Conservation (phyloP, 2,329 filamentous ascomycete species). For the Hortaea werneckii region DNA sequence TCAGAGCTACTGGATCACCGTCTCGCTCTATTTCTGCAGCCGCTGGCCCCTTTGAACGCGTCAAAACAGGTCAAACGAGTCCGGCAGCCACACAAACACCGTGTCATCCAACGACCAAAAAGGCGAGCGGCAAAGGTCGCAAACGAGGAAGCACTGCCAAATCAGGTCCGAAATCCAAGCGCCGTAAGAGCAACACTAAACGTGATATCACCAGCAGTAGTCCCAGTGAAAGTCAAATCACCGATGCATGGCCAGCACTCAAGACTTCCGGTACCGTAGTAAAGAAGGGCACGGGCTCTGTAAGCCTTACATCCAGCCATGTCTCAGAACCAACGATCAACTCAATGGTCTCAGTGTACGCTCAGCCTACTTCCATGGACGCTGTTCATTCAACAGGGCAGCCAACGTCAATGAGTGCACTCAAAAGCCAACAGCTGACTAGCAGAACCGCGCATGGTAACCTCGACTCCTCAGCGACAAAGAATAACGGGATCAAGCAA, state of each 20-base stretch:
- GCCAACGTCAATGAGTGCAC: constrained; percentile 1
- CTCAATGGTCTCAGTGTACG: background rate
- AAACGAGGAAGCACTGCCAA: constrained; percentile 5
- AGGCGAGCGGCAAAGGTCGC: constrained; percentile 1
- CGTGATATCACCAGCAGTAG: too few relatives aligned
- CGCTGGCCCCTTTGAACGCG: background rate
- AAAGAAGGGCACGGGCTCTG: background rate
- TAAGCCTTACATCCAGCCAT: too few relatives aligned
- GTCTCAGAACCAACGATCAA: background rate
- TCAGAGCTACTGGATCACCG: background rate
- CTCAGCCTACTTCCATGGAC: constrained; percentile 3
- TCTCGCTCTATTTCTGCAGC: background rate
- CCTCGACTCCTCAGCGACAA: too few relatives aligned
- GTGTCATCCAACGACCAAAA: background rate
- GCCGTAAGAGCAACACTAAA: constrained; percentile 2
- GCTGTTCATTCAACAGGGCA: background rate
- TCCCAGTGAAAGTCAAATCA: background rate
- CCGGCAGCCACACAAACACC: background rate
- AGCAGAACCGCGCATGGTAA: too few relatives aligned
- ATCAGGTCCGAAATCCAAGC: constrained; percentile 2
- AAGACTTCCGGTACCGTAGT: background rate
- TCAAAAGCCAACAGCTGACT: too few relatives aligned
- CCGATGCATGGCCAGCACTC: background rate
- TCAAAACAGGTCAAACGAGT: background rate
- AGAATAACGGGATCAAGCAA: too few relatives aligned